A percentile compares a stretch with the other conserved stretches of the same genome.
phyloP scores from a whole-genome alignment of 371 early-diverging fungal species.

The Choanephora cucurbitarum region DNA sequence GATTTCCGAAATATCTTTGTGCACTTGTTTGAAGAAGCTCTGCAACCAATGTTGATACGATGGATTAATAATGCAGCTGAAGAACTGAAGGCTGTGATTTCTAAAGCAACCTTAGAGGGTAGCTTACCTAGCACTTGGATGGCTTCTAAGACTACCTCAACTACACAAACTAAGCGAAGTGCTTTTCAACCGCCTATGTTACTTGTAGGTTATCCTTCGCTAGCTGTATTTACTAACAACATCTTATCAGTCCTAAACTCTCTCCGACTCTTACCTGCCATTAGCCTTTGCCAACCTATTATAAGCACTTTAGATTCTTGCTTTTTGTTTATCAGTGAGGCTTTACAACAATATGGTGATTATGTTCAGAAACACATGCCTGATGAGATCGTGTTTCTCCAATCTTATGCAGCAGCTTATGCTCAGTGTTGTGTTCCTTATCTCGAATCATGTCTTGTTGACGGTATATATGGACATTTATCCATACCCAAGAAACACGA shows the following conservation, averaged over 20 bases:
- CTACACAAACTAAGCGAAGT: constrained; percentile 24
- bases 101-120: constrained; percentile 33
- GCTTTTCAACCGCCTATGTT: constrained; percentile 53
- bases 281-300: constrained; percentile 30
- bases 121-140: constrained; percentile 55
- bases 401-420: constrained; percentile 44
- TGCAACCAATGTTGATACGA: constrained; percentile 56
- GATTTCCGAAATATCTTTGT: constrained; percentile 75
- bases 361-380: constrained; percentile 24
- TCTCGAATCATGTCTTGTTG: constrained; percentile 40
- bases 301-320: constrained; percentile 35
- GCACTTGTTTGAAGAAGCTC: constrained; percentile 62
- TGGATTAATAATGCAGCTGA: constrained; percentile 53
- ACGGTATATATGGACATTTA: constrained; percentile 46
- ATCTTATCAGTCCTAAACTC: constrained; percentile 68
- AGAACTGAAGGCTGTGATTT: constrained; percentile 42
- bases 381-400: constrained; percentile 24
- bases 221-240: constrained; percentile 72
- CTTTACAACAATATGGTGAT: constrained; percentile 49
- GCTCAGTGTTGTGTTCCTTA: constrained; percentile 50
- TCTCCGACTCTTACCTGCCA: constrained; percentile 65
- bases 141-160: constrained; percentile 21
- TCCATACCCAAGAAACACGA: constrained; percentile 12
- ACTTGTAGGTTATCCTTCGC: constrained; percentile 68
- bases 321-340: constrained; percentile 40